A percentile compares a stretch with the other conserved stretches of the same genome.
These are phyloP conservation scores for Lepiota venenata DNA, from an alignment of 768 basidiomycete genomes.

Conservation along the genomic window DNA sequence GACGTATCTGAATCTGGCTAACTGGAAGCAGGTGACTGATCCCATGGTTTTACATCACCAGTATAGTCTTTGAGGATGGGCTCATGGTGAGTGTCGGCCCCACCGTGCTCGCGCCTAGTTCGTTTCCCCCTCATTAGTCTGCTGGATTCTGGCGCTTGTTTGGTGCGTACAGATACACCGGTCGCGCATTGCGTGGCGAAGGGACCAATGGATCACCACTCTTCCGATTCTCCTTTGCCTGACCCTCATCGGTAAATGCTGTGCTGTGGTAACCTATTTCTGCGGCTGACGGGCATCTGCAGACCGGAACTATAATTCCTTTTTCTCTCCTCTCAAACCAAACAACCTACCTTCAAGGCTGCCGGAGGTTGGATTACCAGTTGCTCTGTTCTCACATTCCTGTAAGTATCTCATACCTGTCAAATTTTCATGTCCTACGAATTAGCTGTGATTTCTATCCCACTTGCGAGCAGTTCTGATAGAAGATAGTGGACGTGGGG, in stretches of 20 bases:
- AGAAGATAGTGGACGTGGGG: too few relatives aligned
- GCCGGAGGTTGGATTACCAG: too few relatives aligned
- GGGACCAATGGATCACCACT: too few relatives aligned
- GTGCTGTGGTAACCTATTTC: too few relatives aligned
- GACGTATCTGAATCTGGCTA: slow-evolving; percentile 12
- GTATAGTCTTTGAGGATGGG: slow-evolving; percentile 12
- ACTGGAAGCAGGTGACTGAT: slow-evolving; percentile 9
- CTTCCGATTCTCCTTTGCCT: too few relatives aligned
- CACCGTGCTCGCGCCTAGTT: too few relatives aligned
- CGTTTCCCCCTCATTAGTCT: neutral
- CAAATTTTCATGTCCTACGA: neutral
- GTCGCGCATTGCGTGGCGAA: too few relatives aligned
- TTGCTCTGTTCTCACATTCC: slow-evolving; percentile 18
- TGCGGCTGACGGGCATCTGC: too few relatives aligned
- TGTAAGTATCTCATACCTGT: slow-evolving; percentile 11
- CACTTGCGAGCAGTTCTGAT: slow-evolving; percentile 10
- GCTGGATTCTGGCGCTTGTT: slow-evolving; percentile 17
- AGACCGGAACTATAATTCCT: too few relatives aligned
- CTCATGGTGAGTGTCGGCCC: slow-evolving; percentile 12
- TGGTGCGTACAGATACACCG: slow-evolving; percentile 7
- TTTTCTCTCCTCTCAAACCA: too few relatives aligned
- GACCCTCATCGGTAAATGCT: too few relatives aligned
- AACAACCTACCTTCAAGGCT: too few relatives aligned
- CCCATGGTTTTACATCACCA: slow-evolving; percentile 11
- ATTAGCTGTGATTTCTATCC: slow-evolving; percentile 19